Conservation (phyloP, 1,139 yeast genomes). For the Candida freyschussii region DNA sequence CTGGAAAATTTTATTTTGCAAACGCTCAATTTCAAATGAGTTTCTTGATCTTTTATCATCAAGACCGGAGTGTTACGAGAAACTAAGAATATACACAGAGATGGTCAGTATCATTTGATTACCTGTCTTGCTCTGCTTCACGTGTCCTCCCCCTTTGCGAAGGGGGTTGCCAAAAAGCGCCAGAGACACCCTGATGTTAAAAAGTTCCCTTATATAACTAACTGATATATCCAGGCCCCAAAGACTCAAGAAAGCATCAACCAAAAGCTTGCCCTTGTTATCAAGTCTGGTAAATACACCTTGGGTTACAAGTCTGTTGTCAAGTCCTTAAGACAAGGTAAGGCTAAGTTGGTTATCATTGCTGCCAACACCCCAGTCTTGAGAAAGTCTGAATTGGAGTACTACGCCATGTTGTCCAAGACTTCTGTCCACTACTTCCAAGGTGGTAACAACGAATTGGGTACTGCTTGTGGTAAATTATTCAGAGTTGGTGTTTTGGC, state of each 20-base stretch:
- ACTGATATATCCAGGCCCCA: constrained; percentile 86
- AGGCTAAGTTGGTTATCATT: constrained; percentile 96
- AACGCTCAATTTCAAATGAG: too few relatives aligned
- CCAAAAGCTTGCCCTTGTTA: constrained; percentile 96
- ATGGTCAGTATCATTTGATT: constrained; percentile 72
- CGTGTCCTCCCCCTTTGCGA: too few relatives aligned
- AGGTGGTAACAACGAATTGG: constrained; percentile 99
- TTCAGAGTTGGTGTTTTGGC: constrained; percentile 99
- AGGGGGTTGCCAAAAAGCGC: too few relatives aligned
- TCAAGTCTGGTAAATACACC: constrained; percentile 99
- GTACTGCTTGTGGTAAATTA: constrained; percentile 99
- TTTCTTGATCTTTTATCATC: constrained; percentile 2
- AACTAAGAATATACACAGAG: constrained; percentile 67
- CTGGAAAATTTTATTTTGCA: too few relatives aligned
- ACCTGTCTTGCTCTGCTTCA: constrained; percentile 1
- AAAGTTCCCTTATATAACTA: constrained; percentile 1
- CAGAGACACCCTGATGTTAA: too few relatives aligned
- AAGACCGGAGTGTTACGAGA: constrained; percentile 85
- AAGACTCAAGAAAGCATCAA: constrained; percentile 90
- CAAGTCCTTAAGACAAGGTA: constrained; percentile 97
- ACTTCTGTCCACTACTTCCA: constrained; percentile 96
- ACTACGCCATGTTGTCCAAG: constrained; percentile 99
- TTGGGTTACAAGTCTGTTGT: constrained; percentile 99
- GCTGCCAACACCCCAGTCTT: constrained; percentile 99
- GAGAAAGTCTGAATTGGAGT: constrained; percentile 99